Evolutionary conservation across 1,284 basidiomycete species (phyloP).

Genomic region (Marasmius sp.): DNA sequence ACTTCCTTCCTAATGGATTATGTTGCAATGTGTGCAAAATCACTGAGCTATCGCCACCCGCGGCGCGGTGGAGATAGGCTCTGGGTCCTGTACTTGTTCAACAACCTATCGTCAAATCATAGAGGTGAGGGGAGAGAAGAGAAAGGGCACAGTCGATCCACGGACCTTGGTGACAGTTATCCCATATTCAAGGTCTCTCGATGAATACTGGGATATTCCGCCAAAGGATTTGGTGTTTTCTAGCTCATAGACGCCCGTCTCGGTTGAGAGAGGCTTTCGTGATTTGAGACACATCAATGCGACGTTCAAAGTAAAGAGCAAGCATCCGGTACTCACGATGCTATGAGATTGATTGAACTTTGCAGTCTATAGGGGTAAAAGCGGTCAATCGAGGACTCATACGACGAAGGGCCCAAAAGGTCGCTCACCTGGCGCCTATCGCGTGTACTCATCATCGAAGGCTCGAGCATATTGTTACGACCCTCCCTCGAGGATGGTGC

Average conservation of each 20-base stretch:
- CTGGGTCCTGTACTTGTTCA: not conserved
- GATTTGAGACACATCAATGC: not conserved
- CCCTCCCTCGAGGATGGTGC: not conserved
- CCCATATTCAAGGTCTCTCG: slow-evolving; percentile 6
- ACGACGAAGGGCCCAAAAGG: too few relatives aligned
- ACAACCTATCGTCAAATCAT: not conserved
- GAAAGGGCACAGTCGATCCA: not conserved
- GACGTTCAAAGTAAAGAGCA: not conserved
- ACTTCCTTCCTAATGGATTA: too few relatives aligned
- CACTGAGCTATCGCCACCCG: too few relatives aligned
- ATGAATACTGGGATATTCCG: not conserved
- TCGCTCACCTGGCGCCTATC: too few relatives aligned
- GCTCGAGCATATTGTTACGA: slow-evolving; percentile 1
- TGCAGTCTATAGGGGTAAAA: too few relatives aligned
- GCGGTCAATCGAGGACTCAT: too few relatives aligned
- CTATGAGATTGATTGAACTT: too few relatives aligned
- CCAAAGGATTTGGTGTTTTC: slow-evolving; percentile 6
- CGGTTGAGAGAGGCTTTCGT: not conserved
- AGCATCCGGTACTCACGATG: not conserved
- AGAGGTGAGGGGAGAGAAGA: not conserved
- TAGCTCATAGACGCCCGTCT: slow-evolving; percentile 3
- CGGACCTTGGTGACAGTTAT: slow-evolving; percentile 12
- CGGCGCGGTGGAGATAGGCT: not conserved
- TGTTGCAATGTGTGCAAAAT: too few relatives aligned
- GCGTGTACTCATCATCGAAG: not conserved